Conservation (phyloP, 805 yeast species). For the Zygosaccharomyces lentus region DNA sequence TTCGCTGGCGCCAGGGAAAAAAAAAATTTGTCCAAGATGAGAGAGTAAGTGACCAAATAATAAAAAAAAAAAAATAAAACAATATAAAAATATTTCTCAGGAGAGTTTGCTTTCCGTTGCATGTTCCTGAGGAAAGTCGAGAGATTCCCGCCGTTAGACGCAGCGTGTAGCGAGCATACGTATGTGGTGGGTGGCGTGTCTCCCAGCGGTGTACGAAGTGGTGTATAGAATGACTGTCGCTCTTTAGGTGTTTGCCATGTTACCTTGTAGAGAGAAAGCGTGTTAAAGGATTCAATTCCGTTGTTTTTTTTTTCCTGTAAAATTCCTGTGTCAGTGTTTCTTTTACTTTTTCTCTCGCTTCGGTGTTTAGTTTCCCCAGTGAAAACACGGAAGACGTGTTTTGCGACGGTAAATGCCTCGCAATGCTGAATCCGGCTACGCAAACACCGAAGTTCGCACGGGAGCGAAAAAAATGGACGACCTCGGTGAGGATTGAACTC, state of each 20-base stretch:
- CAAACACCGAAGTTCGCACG: too few relatives aligned
- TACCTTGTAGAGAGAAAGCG: not conserved
- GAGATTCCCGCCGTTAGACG: not conserved
- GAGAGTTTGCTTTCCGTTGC: not conserved
- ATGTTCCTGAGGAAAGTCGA: not conserved
- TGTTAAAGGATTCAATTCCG: not conserved
- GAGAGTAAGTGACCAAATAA: not conserved
- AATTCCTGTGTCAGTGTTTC: not conserved
- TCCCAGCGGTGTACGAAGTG: not conserved
- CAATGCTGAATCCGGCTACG: not conserved
- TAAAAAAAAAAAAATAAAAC: too few relatives aligned
- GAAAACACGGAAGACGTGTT: not conserved
- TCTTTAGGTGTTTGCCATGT: not conserved
- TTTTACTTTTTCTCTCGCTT: not conserved
- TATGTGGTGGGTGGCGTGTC: not conserved
- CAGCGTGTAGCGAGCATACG: not conserved
- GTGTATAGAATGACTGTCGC: not conserved
- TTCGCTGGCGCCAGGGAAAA: not conserved
- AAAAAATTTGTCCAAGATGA: not conserved
- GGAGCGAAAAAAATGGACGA: slow-evolving; percentile 34
- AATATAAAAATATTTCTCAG: not conserved
- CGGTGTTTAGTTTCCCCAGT: not conserved
- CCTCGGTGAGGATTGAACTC: slow-evolving; percentile 55
- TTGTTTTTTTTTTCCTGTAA: not conserved
- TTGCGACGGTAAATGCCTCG: not conserved